phyloP scores from a whole-genome alignment of 2,329 filamentous ascomycete species.

The Triangularia verruculosa region DNA sequence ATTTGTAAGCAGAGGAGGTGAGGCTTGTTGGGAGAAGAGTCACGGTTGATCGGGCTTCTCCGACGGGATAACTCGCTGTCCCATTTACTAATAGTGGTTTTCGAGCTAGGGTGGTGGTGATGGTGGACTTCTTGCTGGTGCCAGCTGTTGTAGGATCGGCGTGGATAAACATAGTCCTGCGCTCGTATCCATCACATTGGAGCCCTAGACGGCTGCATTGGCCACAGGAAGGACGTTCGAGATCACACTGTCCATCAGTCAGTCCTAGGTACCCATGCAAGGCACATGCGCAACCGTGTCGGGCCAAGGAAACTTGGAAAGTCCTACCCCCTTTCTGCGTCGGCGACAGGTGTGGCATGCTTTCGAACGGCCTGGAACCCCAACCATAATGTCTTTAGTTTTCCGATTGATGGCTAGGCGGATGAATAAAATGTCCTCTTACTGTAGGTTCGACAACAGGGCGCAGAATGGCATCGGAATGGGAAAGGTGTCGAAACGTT shows the following conservation, averaged over 20 bases:
- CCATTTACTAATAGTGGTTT: neutral
- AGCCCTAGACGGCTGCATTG: slow-evolving; percentile 7
- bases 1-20: neutral
- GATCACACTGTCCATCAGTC: neutral
- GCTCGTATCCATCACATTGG: slow-evolving; percentile 4
- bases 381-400: neutral
- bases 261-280: neutral
- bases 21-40: neutral
- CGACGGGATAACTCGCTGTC: neutral
- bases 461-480: neutral
- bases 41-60: neutral
- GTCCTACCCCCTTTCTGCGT: slow-evolving; percentile 6
- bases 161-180: slow-evolving; percentile 3
- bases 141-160: neutral
- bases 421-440: neutral
- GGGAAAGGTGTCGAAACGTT: neutral
- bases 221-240: slow-evolving; percentile 1
- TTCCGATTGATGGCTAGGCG: neutral
- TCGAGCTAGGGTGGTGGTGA: neutral
- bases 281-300: neutral
- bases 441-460: neutral
- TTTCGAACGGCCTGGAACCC: slow-evolving; percentile 5
- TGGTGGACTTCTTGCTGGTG: neutral
- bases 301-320: no score
- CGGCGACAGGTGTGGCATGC: slow-evolving; percentile 7